phyloP scores from a whole-genome alignment of 352 stramenopile species.

The Globisporangium megalacanthum region DNA sequence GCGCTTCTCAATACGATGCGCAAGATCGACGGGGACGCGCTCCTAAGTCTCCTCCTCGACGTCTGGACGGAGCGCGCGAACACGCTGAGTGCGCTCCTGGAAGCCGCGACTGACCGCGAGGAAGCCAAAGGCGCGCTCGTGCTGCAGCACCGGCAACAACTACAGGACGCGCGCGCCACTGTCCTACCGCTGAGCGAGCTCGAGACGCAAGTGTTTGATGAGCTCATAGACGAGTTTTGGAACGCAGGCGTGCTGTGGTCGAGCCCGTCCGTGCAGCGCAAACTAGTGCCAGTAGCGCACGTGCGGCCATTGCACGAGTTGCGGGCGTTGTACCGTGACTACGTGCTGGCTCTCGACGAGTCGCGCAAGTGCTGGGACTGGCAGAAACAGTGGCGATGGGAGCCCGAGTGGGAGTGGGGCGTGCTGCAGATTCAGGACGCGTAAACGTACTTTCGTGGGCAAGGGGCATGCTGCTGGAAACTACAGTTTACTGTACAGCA shows the following conservation, averaged over 20 bases:
- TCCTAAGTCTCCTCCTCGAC: constrained; percentile 58
- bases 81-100: constrained; percentile 37
- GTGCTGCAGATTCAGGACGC: constrained; percentile 14
- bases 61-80: constrained; percentile 57
- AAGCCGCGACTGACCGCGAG: constrained; percentile 54
- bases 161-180: constrained; percentile 37
- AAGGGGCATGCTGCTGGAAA: not conserved
- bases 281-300: constrained; percentile 14
- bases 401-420: constrained; percentile 43
- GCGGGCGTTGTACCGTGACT: constrained; percentile 33
- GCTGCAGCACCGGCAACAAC: constrained; percentile 28
- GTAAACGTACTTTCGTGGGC: not conserved
- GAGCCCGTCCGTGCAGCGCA: constrained; percentile 32
- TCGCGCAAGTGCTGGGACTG: constrained; percentile 33
- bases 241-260: constrained; percentile 55
- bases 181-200: constrained; percentile 25
- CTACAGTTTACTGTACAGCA: not conserved
- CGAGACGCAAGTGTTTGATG: constrained; percentile 42
- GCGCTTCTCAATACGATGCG: constrained; percentile 39
- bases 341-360: constrained; percentile 21
- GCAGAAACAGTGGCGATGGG: constrained; percentile 32
- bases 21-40: constrained; percentile 76
- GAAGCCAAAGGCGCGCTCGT: constrained; percentile 20
- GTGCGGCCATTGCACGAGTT: constrained; percentile 31
- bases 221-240: constrained; percentile 66